phyloP scores from a whole-genome alignment of 108 stramenopile species.

The Stephanodiscus triporus region DNA sequence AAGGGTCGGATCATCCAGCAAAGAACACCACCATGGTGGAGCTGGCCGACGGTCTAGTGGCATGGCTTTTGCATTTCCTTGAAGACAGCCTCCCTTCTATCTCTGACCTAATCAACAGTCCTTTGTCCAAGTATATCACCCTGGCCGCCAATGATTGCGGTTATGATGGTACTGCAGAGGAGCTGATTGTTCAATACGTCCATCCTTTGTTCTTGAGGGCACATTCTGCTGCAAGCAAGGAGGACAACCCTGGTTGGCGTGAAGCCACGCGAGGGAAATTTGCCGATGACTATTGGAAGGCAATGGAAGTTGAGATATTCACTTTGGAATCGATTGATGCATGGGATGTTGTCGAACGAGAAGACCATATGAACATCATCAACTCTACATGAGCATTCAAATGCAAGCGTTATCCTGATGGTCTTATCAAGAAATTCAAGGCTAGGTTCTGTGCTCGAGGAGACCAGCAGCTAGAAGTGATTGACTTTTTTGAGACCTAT shows the following conservation, averaged over 20 bases:
- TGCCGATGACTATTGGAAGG: constrained; percentile 5
- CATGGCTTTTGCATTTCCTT: no score
- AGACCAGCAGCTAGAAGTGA: constrained; percentile 53
- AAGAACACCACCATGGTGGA: no score
- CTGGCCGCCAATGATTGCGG: constrained; percentile 4
- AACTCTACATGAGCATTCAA: constrained; percentile 34
- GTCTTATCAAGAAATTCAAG: constrained; percentile 55
- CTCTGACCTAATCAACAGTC: not conserved
- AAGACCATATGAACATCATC: not conserved
- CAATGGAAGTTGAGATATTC: not conserved
- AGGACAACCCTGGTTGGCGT: constrained; percentile 7
- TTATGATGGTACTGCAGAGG: not conserved
- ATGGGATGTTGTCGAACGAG: constrained; percentile 14
- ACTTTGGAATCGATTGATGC: constrained; percentile 6
- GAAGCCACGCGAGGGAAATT: not conserved
- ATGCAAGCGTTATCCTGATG: constrained; percentile 38
- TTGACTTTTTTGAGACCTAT: constrained; percentile 59
- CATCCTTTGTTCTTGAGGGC: constrained; percentile 7
- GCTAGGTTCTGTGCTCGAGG: constrained; percentile 64
- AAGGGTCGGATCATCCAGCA: no score
- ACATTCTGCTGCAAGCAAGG: not conserved
- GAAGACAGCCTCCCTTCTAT: not conserved
- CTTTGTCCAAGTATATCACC: constrained; percentile 29
- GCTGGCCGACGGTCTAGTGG: no score
- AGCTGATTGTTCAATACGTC: not conserved